Conservation (phyloP, 129 eudicot species). For the Centaurea solstitialis region DNA sequence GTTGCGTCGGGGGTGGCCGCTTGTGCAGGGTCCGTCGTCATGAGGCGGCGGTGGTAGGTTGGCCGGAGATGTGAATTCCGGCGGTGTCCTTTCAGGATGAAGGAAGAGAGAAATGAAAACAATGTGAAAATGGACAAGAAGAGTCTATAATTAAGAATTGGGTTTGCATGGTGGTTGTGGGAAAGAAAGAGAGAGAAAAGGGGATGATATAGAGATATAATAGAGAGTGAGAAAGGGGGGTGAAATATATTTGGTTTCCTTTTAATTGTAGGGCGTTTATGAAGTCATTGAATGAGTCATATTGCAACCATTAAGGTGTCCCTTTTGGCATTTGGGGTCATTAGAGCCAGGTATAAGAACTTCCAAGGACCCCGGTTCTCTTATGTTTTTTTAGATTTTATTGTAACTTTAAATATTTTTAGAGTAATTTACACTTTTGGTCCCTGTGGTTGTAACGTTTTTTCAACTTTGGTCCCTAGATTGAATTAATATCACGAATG, state of each 20-base stretch:
- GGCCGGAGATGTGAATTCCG: conserved; percentile 56
- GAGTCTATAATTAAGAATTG: conserved; percentile 3
- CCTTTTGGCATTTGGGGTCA: conserved; percentile 14
- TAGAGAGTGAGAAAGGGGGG: conserved; percentile 19
- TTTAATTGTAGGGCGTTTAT: conserved; percentile 37
- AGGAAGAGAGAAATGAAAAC: neutral
- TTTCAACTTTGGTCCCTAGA: no score
- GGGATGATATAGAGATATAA: neutral
- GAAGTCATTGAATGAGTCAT: conserved; percentile 51
- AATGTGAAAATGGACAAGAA: conserved; percentile 19
- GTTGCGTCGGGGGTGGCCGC: conserved; percentile 25
- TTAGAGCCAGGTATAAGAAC: no score
- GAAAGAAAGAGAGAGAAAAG: conserved; percentile 30
- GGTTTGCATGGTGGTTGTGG: conserved; percentile 26
- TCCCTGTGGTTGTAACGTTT: no score
- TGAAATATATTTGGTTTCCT: conserved; percentile 35
- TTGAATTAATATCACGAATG: no score
- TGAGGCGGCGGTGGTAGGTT: conserved; percentile 23
- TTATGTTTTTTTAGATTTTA: no score
- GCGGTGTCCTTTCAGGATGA: conserved; percentile 28
- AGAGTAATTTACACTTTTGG: no score
- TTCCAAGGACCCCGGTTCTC: no score
- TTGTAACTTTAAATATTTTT: no score
- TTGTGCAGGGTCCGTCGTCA: conserved; percentile 36
- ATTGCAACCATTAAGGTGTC: conserved; percentile 7